phyloP scores from a whole-genome alignment of 768 basidiomycete species.

The Leccinum rimulosum region DNA sequence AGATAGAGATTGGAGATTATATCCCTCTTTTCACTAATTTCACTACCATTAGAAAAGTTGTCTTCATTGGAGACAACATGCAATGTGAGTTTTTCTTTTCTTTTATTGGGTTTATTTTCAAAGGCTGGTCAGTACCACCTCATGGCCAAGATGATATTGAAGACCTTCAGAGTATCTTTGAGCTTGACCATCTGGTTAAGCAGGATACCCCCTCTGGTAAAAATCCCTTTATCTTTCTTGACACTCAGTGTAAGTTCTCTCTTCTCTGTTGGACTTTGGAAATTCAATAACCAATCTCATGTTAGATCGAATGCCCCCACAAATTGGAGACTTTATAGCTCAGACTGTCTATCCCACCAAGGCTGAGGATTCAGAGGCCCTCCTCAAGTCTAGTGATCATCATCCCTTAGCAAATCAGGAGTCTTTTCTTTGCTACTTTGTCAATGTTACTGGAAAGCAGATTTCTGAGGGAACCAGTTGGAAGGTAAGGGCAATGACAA shows the following conservation, averaged over 20 bases:
- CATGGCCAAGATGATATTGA: slow-evolving; percentile 69
- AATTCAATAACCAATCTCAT: slow-evolving; percentile 4
- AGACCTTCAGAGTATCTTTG: slow-evolving; percentile 74
- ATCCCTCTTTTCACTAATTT: slow-evolving; percentile 37
- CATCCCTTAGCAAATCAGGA: slow-evolving; percentile 49
- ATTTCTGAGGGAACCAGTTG: slow-evolving; percentile 36
- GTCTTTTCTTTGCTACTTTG: slow-evolving; percentile 57
- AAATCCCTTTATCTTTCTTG: slow-evolving; percentile 49
- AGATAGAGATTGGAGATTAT: slow-evolving; percentile 58
- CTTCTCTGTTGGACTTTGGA: slow-evolving; percentile 17
- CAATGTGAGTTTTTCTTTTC: slow-evolving; percentile 47
- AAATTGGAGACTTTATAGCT: slow-evolving; percentile 75
- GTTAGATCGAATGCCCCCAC: slow-evolving; percentile 80
- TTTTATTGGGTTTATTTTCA: slow-evolving; percentile 29
- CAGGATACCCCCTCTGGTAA: slow-evolving; percentile 20
- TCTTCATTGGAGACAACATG: slow-evolving; percentile 67
- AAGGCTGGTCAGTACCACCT: slow-evolving; percentile 62
- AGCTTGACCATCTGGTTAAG: slow-evolving; percentile 55
- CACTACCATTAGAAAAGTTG: slow-evolving; percentile 45
- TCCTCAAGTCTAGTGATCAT: slow-evolving; percentile 48
- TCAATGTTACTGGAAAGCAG: slow-evolving; percentile 51
- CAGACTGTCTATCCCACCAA: slow-evolving; percentile 57
- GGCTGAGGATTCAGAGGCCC: slow-evolving; percentile 20
- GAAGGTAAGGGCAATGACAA: slow-evolving; percentile 29
- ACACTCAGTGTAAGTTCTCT: slow-evolving; percentile 66